Evolutionary conservation across 2,329 filamentous ascomycete genomes (phyloP).

Genomic region (Aspergillus awamori): DNA sequence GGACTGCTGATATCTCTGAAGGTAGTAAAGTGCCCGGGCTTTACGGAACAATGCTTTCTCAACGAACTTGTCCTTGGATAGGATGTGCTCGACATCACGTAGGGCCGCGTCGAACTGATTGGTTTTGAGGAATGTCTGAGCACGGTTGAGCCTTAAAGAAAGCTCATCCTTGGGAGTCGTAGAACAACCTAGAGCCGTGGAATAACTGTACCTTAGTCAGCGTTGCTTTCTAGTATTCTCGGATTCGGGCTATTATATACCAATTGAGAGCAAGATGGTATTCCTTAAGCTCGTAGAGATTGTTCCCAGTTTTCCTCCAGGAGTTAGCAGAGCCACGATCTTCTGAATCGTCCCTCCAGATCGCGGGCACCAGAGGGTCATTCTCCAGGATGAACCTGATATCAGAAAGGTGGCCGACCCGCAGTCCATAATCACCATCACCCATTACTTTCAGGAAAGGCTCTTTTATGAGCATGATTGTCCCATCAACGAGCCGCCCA

Average conservation of each 20-base stretch:
- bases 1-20: slow-evolving; percentile 44
- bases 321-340: slow-evolving; percentile 14
- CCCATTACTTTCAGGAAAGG: slow-evolving; percentile 53
- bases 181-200: slow-evolving; percentile 37
- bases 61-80: slow-evolving; percentile 20
- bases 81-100: slow-evolving; percentile 29
- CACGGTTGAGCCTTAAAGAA: slow-evolving; percentile 40
- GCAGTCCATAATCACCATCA: slow-evolving; percentile 47
- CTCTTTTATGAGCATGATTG: slow-evolving; percentile 55
- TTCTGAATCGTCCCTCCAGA: slow-evolving; percentile 34
- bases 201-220: slow-evolving; percentile 38
- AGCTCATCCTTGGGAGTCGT: slow-evolving; percentile 41
- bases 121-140: slow-evolving; percentile 36
- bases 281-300: slow-evolving; percentile 11
- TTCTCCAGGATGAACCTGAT: slow-evolving; percentile 42
- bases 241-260: slow-evolving; percentile 20
- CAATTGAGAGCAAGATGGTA: slow-evolving; percentile 30
- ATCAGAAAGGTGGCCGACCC: slow-evolving; percentile 59
- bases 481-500: slow-evolving; percentile 39
- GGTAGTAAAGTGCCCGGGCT: slow-evolving; percentile 49
- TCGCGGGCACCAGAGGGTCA: slow-evolving; percentile 45
- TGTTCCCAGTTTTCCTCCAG: slow-evolving; percentile 38
- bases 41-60: slow-evolving; percentile 53
- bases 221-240: neutral
- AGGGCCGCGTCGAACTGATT: slow-evolving; percentile 41